A percentile compares a stretch with the other conserved stretches of the same genome.
Conservation (phyloP, 1,284 basidiomycete genomes). For the Tilletia indica region DNA sequence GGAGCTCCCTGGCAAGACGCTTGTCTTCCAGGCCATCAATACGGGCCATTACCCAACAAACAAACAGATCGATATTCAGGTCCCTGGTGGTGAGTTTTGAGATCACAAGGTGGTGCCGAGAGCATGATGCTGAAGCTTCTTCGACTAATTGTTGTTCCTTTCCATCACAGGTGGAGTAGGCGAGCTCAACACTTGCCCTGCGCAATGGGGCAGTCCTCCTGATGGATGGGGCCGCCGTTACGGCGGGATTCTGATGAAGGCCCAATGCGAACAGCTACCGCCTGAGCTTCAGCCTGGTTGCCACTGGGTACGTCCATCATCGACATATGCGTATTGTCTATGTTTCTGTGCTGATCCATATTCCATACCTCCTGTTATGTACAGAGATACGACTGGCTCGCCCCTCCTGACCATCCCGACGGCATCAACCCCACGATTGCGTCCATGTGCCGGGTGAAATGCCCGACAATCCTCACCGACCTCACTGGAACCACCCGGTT, state of each 20-base stretch:
- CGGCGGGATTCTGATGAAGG: background rate
- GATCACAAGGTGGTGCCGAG: too few relatives aligned
- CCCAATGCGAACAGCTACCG: background rate
- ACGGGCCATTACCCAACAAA: background rate
- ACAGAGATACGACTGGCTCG: background rate
- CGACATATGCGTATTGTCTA: background rate
- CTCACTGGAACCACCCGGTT: background rate
- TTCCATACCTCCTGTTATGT: background rate
- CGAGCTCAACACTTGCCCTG: background rate
- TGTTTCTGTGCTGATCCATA: background rate
- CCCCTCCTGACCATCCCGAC: background rate
- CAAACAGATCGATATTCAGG: slow-evolving; percentile 11
- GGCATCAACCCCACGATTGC: background rate
- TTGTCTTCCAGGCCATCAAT: slow-evolving; percentile 13
- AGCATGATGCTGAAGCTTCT: too few relatives aligned
- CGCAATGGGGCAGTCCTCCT: background rate
- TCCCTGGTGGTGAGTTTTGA: background rate
- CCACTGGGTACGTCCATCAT: slow-evolving; percentile 2
- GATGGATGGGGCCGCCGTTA: background rate
- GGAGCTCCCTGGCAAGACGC: slow-evolving; percentile 6
- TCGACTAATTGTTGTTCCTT: background rate
- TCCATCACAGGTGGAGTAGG: background rate
- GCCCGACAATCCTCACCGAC: slow-evolving; percentile 9
- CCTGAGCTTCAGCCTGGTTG: background rate
- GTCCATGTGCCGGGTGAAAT: slow-evolving; percentile 10